A percentile compares a stretch with the other conserved stretches of the same genome.
Conservation (phyloP, 495 filamentous ascomycete species). For the Cryomyces antarcticus region DNA sequence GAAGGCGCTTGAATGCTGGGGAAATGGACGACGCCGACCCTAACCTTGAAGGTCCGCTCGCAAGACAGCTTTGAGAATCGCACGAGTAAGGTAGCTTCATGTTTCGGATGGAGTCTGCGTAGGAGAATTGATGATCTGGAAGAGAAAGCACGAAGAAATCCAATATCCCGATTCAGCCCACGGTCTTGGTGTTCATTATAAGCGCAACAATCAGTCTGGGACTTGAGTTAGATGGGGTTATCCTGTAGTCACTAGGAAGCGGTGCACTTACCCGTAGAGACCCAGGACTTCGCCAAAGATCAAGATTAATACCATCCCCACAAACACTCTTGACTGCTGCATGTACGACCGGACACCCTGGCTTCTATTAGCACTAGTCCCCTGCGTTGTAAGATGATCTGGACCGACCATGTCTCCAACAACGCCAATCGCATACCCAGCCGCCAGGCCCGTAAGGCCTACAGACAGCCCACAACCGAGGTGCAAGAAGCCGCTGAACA, state of each 20-base stretch:
- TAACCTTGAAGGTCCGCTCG: background rate
- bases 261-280: constrained; percentile 65
- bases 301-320: constrained; percentile 94
- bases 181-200: constrained; percentile 20
- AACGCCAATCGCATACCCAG: constrained; percentile 88
- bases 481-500: constrained; percentile 88
- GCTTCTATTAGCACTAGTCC: constrained; percentile 10
- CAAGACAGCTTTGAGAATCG: background rate
- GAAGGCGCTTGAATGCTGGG: background rate
- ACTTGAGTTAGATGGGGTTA: background rate
- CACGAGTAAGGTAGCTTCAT: background rate
- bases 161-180: background rate
- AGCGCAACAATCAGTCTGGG: constrained; percentile 22
- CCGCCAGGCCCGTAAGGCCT: constrained; percentile 80
- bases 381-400: background rate
- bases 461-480: constrained; percentile 80
- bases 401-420: constrained; percentile 65
- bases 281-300: constrained; percentile 97
- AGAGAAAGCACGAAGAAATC: too few relatives aligned
- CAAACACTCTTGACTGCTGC: constrained; percentile 85
- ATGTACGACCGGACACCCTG: constrained; percentile 84
- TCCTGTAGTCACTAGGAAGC: background rate
- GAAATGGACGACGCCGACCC: background rate
- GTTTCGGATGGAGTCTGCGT: background rate
- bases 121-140: background rate